A percentile compares a stretch with the other conserved stretches of the same genome.
Conservation (phyloP, 78 protist species). For the Chrysochromulina parva region DNA sequence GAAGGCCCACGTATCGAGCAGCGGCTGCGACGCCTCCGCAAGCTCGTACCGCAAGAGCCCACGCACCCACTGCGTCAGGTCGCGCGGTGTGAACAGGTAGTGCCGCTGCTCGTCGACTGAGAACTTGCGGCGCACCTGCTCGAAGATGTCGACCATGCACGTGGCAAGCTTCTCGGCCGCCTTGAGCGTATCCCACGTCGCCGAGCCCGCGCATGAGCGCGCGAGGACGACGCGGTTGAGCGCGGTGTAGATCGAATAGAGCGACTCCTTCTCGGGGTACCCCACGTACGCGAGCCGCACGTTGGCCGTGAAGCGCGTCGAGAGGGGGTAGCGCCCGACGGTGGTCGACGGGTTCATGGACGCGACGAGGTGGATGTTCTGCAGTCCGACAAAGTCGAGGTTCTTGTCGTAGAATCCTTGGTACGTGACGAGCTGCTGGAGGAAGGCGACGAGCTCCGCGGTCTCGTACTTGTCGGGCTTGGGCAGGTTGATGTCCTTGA, state of each 20-base stretch:
- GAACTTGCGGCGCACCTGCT: slow-evolving; percentile 40
- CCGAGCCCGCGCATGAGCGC: not conserved
- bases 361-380: slow-evolving; percentile 68
- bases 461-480: slow-evolving; percentile 87
- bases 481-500: slow-evolving; percentile 85
- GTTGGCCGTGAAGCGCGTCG: slow-evolving; percentile 73
- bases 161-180: slow-evolving; percentile 47
- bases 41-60: slow-evolving; percentile 55
- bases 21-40: not conserved
- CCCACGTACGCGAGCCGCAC: slow-evolving; percentile 41
- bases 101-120: slow-evolving; percentile 68
- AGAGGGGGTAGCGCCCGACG: slow-evolving; percentile 70
- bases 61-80: slow-evolving; percentile 70
- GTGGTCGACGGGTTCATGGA: slow-evolving; percentile 78
- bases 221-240: slow-evolving; percentile 20
- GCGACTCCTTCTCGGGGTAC: slow-evolving; percentile 64
- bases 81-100: slow-evolving; percentile 85
- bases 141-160: slow-evolving; percentile 68
- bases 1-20: slow-evolving; percentile 40
- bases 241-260: slow-evolving; percentile 47
- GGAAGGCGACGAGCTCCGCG: slow-evolving; percentile 66
- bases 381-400: slow-evolving; percentile 75
- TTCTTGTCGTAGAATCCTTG: slow-evolving; percentile 77
- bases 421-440: slow-evolving; percentile 83
- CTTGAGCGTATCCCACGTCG: not conserved